Evolutionary conservation across 768 basidiomycete species (phyloP).

Genomic region (Mycena leptocephala): DNA sequence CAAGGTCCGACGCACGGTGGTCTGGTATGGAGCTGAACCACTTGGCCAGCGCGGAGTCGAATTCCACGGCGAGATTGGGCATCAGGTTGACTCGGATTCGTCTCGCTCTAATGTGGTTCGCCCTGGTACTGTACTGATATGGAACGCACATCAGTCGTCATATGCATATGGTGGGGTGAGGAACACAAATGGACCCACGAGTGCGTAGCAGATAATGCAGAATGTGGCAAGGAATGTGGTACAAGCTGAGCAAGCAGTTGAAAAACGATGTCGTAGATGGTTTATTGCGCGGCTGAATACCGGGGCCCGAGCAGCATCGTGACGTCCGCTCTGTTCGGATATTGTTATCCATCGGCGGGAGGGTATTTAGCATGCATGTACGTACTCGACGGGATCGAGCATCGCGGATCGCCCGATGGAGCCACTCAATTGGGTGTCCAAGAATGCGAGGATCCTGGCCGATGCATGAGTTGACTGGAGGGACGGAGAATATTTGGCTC

Average conservation of each 20-base stretch:
- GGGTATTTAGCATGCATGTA: neutral
- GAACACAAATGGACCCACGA: neutral
- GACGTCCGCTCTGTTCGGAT: neutral
- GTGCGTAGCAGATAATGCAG: neutral
- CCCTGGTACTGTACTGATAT: neutral
- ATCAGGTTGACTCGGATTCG: neutral
- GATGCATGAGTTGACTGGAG: neutral
- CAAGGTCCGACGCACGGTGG: neutral
- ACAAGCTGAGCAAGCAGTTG: neutral
- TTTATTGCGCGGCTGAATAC: neutral
- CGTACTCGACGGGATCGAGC: neutral
- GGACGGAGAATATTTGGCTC: neutral
- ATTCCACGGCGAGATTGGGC: neutral
- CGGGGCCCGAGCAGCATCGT: neutral
- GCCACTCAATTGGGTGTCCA: neutral
- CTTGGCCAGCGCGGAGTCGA: neutral
- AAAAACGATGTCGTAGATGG: neutral
- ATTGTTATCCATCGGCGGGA: neutral
- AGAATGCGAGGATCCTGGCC: neutral
- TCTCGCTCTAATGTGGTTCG: neutral
- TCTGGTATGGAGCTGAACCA: neutral
- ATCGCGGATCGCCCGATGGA: neutral
- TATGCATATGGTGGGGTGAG: neutral
- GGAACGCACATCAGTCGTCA: too few relatives aligned
- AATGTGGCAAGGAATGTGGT: too few relatives aligned